Conservation (phyloP, 169 alveolate species). For the Eimeria falciformis region DNA sequence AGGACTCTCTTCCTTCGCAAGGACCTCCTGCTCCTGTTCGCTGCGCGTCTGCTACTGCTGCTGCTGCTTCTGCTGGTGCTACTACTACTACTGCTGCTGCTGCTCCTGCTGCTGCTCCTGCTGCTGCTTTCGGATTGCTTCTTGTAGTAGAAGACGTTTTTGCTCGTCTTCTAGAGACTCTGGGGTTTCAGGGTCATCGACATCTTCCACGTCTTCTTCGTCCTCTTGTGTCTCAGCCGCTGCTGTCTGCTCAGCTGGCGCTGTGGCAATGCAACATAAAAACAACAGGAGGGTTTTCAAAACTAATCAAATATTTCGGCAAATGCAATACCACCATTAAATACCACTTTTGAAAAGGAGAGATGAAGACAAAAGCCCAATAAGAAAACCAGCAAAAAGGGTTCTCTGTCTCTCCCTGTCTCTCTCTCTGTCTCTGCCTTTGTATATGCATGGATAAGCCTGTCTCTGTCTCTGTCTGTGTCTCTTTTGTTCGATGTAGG, state of each 20-base stretch:
- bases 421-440: background rate
- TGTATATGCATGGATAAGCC: too few relatives aligned
- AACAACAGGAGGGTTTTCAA: background rate
- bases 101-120: slow-evolving; percentile 1
- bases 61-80: background rate
- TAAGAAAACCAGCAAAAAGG: too few relatives aligned
- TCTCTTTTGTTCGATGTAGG: too few relatives aligned
- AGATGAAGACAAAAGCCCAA: too few relatives aligned
- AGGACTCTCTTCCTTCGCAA: background rate
- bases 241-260: background rate
- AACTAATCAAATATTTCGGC: background rate
- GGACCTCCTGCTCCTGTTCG: background rate
- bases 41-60: background rate
- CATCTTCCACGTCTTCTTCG: slow-evolving; percentile 55
- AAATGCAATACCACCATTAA: too few relatives aligned
- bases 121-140: slow-evolving; percentile 31
- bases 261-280: background rate
- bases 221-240: slow-evolving; percentile 34
- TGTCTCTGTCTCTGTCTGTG: background rate
- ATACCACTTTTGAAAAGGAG: too few relatives aligned
- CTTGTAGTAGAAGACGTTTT: slow-evolving; percentile 36
- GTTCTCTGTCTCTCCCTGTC: too few relatives aligned
- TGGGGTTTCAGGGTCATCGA: background rate
- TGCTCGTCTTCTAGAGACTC: slow-evolving; percentile 60
- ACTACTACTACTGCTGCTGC: background rate